These are phyloP conservation scores for Eruca vesicaria DNA, from an alignment of 441 rosid genomes.

Conservation along the genomic window DNA sequence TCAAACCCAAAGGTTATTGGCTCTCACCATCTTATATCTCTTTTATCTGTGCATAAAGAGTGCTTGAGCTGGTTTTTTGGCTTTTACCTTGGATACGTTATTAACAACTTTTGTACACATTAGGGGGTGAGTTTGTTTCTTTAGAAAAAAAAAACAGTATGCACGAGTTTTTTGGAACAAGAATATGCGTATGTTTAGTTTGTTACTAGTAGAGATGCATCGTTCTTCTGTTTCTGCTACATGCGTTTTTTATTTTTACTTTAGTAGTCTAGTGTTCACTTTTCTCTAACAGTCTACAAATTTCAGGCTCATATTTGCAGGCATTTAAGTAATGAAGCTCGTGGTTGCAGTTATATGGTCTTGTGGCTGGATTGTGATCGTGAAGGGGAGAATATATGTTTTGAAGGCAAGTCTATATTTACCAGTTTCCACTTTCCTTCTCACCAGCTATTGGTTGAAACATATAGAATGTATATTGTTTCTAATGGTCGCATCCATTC, in stretches of 20 bases:
- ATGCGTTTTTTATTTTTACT: neutral
- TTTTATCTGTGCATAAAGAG: neutral
- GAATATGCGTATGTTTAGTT: neutral
- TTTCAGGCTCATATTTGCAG: slow-evolving; percentile 71
- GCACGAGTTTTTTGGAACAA: slow-evolving; percentile 8
- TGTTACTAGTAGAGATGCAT: neutral
- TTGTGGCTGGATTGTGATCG: slow-evolving; percentile 98
- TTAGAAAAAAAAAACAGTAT: neutral
- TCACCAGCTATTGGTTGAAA: neutral
- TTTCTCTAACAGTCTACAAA: slow-evolving; percentile 20
- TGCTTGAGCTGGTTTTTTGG: neutral
- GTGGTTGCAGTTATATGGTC: slow-evolving; percentile 77
- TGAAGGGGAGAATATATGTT: slow-evolving; percentile 97
- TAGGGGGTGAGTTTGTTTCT: neutral
- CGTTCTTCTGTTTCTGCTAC: neutral
- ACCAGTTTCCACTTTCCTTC: neutral
- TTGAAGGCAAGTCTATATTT: slow-evolving; percentile 64
- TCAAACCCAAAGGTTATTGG: slow-evolving; percentile 80
- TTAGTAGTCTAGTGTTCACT: neutral
- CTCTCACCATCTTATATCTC: neutral
- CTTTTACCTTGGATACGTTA: neutral
- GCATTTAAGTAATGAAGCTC: slow-evolving; percentile 91
- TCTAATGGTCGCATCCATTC: slow-evolving; percentile 2
- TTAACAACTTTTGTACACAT: neutral
- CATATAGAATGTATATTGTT: neutral